These are phyloP conservation scores for Orbilia blumenaviensis DNA, from an alignment of 2,329 filamentous ascomycete species.

Conservation along the genomic window DNA sequence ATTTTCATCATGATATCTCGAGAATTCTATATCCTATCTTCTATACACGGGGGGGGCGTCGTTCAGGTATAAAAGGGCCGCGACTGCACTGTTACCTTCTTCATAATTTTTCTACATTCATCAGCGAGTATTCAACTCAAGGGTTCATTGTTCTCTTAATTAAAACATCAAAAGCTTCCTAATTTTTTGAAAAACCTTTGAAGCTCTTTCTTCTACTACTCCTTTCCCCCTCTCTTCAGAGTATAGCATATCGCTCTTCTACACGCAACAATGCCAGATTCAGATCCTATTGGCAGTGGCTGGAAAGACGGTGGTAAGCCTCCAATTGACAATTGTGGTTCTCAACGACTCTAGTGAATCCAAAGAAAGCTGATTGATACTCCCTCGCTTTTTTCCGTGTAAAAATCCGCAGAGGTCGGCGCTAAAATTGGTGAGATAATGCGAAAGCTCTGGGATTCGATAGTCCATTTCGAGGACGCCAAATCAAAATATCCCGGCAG, in stretches of 20 bases:
- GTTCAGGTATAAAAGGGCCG: not conserved
- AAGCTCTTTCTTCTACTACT: not conserved
- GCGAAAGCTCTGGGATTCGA: not conserved
- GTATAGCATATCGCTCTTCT: not conserved
- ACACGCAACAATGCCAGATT: not conserved
- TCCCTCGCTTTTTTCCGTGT: not conserved
- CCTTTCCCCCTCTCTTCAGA: not conserved
- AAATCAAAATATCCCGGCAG: not conserved
- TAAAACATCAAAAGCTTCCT: too few species aligned
- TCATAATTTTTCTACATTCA: not conserved
- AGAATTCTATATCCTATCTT: not conserved
- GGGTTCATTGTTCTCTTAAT: not conserved
- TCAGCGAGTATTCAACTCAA: not conserved
- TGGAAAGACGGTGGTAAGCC: not conserved
- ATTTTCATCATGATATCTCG: not conserved
- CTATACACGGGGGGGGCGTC: not conserved
- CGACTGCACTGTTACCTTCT: not conserved
- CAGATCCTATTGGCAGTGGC: not conserved
- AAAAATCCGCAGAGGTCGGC: not conserved
- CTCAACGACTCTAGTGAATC: not conserved
- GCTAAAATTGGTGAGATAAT: not conserved
- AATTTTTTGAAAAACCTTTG: not conserved
- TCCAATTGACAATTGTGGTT: not conserved
- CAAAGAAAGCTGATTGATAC: not conserved
- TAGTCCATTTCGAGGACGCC: not conserved